Conservation (phyloP, 352 stramenopile species). For the Phytopythium litorale region DNA sequence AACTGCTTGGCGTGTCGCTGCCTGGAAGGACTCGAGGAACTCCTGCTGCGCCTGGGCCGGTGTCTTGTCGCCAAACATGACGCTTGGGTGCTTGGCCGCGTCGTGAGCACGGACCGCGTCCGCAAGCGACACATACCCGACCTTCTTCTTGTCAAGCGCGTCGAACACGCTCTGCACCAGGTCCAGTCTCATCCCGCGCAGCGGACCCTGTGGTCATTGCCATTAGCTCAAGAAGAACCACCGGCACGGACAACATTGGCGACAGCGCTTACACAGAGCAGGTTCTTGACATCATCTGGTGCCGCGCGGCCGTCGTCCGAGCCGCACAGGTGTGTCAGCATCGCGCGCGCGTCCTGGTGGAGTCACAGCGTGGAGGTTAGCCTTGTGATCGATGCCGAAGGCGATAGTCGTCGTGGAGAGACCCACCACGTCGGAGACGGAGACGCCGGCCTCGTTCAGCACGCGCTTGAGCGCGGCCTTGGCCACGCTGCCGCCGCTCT, state of each 20-base stretch:
- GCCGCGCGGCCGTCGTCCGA: constrained; percentile 41
- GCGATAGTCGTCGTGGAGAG: not conserved
- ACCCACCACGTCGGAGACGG: constrained; percentile 60
- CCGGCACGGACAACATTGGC: not conserved
- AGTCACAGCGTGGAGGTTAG: not conserved
- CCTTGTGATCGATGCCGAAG: not conserved
- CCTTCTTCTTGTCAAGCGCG: constrained; percentile 47
- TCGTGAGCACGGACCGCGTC: constrained; percentile 54
- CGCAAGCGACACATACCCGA: constrained; percentile 52
- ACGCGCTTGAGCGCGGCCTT: constrained; percentile 55
- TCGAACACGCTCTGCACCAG: constrained; percentile 72
- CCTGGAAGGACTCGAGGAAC: constrained; percentile 50
- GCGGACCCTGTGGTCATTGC: constrained; percentile 23
- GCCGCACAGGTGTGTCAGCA: constrained; percentile 30
- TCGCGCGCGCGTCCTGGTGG: constrained; percentile 44
- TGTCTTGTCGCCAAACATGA: constrained; percentile 71
- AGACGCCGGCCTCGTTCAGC: constrained; percentile 39
- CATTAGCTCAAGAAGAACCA: not conserved
- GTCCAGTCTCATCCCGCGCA: constrained; percentile 46
- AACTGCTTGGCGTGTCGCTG: constrained; percentile 21
- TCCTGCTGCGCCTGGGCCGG: constrained; percentile 48
- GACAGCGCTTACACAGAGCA: constrained; percentile 42
- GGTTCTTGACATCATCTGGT: constrained; percentile 47
- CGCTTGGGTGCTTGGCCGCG: constrained; percentile 45
- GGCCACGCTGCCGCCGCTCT: constrained; percentile 34